A percentile compares a stretch with the other conserved stretches of the same genome.
Conservation (phyloP, 2,329 filamentous ascomycete genomes). For the Aspergillus quadrilineatus region DNA sequence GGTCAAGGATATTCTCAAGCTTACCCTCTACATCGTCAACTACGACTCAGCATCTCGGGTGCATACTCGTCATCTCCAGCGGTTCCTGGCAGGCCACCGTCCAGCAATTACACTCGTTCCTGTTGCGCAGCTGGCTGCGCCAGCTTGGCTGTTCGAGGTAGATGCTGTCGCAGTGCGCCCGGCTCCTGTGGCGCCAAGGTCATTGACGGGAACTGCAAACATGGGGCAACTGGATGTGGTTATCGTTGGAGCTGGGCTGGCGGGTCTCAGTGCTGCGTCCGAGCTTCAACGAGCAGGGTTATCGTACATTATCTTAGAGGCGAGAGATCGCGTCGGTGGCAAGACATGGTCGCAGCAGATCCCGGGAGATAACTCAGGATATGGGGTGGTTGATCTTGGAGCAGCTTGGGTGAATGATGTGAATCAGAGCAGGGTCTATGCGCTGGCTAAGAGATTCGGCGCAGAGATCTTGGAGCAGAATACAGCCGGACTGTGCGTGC, state of each 20-base stretch:
- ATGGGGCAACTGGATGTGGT: slow-evolving; percentile 25
- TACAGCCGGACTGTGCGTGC: slow-evolving; percentile 45
- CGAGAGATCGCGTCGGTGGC: slow-evolving; percentile 46
- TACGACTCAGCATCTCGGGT: slow-evolving; percentile 40
- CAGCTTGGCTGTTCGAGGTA: slow-evolving; percentile 46
- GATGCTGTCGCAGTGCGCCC: slow-evolving; percentile 35
- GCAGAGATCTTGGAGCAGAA: slow-evolving; percentile 52
- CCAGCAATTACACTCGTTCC: slow-evolving; percentile 47
- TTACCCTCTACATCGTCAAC: slow-evolving; percentile 47
- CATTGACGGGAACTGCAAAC: neutral
- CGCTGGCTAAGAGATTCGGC: slow-evolving; percentile 30
- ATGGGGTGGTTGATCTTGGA: slow-evolving; percentile 50
- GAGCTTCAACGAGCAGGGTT: slow-evolving; percentile 32
- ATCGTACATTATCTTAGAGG: slow-evolving; percentile 41
- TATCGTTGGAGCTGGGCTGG: slow-evolving; percentile 42
- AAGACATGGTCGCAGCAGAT: slow-evolving; percentile 36
- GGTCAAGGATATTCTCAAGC: slow-evolving; percentile 42
- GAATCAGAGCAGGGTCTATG: slow-evolving; percentile 50
- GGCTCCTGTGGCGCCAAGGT: neutral
- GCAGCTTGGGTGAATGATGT: slow-evolving; percentile 62
- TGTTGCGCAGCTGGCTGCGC: slow-evolving; percentile 41
- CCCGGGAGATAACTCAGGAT: slow-evolving; percentile 1
- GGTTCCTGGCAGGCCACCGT: slow-evolving; percentile 33
- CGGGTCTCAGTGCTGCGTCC: slow-evolving; percentile 39
- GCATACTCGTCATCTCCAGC: slow-evolving; percentile 40